These are phyloP conservation scores for Agrocybe chaxingu DNA, from an alignment of 768 basidiomycete genomes.

Conservation along the genomic window DNA sequence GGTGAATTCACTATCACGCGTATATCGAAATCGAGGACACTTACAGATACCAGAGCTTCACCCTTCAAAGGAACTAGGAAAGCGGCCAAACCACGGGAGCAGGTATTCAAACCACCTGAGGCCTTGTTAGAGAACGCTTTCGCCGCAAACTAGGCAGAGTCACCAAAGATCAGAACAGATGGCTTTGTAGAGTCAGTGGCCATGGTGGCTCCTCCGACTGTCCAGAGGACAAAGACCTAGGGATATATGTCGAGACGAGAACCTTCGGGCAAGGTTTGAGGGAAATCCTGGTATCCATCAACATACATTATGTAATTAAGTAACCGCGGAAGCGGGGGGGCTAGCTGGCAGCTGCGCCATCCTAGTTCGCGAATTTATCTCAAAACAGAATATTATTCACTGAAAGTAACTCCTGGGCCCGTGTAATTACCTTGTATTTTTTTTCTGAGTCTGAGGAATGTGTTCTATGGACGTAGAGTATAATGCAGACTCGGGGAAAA, in stretches of 20 bases:
- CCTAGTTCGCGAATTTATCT: no score
- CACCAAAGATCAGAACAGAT: conserved; percentile 76
- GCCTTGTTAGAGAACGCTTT: conserved; percentile 9
- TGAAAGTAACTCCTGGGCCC: no score
- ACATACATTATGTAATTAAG: conserved; percentile 9
- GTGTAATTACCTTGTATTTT: no score
- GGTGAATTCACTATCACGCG: not conserved
- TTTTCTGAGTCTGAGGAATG: no score
- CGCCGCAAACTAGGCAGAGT: conserved; percentile 16
- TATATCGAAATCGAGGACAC: conserved; percentile 20
- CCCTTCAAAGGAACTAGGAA: conserved; percentile 66
- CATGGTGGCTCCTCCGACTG: conserved; percentile 22
- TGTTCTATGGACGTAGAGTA: no score
- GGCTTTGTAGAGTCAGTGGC: conserved; percentile 40
- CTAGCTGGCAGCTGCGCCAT: no score
- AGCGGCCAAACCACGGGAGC: conserved; percentile 66
- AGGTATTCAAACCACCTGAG: conserved; percentile 79
- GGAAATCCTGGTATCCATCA: conserved; percentile 11
- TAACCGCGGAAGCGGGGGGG: no score
- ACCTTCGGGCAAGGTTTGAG: conserved; percentile 1
- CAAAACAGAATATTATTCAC: no score
- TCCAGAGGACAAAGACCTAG: not conserved
- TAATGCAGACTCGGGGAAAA: no score
- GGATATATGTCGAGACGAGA: conserved; percentile 1
- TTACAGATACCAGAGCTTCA: conserved; percentile 68